Base-by-base conservation (phyloP, 2,329 filamentous ascomycete genomes). In the Domatiomyces catenatus region DNA sequence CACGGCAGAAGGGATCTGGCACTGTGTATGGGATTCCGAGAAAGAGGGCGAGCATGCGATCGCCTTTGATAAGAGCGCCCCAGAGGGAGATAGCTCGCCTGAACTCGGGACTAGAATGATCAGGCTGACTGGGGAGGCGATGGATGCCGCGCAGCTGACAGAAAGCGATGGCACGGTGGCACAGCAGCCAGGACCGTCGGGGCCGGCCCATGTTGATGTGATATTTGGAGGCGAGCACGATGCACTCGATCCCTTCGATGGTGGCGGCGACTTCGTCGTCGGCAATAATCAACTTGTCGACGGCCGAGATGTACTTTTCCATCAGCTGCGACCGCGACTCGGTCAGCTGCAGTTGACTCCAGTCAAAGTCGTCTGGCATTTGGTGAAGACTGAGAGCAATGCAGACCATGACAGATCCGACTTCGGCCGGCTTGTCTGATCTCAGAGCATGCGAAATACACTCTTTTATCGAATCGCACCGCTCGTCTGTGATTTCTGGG, bases 201-300 rank as follows among this genome's bases (percentile, higher is more conserved):
- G 77, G 75, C 43, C 73, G 71, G 2, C 76, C 77, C 53, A 75
- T 71, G 51, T 77, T 74, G 48, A 75, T 64, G 54, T 75, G 73
- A 54, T 74, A 69, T 57, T 77, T 78, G 10, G 69, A 66, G 42
- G 72, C 66, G 10, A 80, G 59, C 47, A 72, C 63, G 43, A 75
- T 66, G 47, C 71, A 73, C 58, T 79, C 75, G 50, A 80, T 67
- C 2, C 71, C 72, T 47, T 77, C 71, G 0, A 77, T 56, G 1
- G 69, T 75, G 8, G 70, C 69, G 12, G 69, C 68, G 50, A 71
- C 70, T 46, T 75, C 70, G 49, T 76, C 73, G 49, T 75, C 70
- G 10, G 67, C 65, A 10, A 72, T 60, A 15, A 79, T 68, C 54
- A 74, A 66, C 15, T 63, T 66, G 47, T 75, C 69, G 15, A 75